Evolutionary conservation across 116 monocot species (phyloP).

Genomic region (Dioscorea cayenensis): DNA sequence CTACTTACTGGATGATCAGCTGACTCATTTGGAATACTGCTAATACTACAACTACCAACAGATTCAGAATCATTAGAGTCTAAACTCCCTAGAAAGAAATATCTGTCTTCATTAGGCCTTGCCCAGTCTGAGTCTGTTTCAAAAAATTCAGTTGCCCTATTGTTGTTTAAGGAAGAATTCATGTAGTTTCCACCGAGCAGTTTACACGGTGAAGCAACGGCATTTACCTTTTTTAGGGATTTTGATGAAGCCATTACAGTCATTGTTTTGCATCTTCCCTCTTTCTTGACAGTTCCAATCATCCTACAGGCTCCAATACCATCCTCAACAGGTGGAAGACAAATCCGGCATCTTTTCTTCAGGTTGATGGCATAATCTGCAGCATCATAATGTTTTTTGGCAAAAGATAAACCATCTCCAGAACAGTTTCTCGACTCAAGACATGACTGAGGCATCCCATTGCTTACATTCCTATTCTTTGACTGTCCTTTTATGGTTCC

Average conservation of each 20-base stretch:
- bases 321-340: neutral
- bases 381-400: neutral
- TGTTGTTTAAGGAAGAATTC: slow-evolving; percentile 36
- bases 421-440: neutral
- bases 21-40: slow-evolving; percentile 20
- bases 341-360: slow-evolving; percentile 13
- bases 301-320: slow-evolving; percentile 14
- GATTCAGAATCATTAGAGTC: slow-evolving; percentile 35
- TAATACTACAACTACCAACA: slow-evolving; percentile 66
- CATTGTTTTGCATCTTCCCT: neutral
- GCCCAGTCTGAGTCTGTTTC: slow-evolving; percentile 2
- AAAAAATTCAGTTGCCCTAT: slow-evolving; percentile 6
- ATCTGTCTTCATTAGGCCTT: slow-evolving; percentile 9
- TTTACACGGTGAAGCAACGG: slow-evolving; percentile 41
- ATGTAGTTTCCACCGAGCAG: slow-evolving; percentile 35
- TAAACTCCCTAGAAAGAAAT: slow-evolving; percentile 7
- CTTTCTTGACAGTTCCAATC: slow-evolving; percentile 12
- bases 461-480: neutral
- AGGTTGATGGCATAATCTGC: slow-evolving; percentile 3
- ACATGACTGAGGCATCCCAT: neutral
- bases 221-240: slow-evolving; percentile 43
- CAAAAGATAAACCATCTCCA: neutral
- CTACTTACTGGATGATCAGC: neutral
- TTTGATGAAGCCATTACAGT: neutral
- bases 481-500: slow-evolving; percentile 2